Conservation (phyloP, 2,329 filamentous ascomycete genomes). For the Cercospora zeae-maydis region DNA sequence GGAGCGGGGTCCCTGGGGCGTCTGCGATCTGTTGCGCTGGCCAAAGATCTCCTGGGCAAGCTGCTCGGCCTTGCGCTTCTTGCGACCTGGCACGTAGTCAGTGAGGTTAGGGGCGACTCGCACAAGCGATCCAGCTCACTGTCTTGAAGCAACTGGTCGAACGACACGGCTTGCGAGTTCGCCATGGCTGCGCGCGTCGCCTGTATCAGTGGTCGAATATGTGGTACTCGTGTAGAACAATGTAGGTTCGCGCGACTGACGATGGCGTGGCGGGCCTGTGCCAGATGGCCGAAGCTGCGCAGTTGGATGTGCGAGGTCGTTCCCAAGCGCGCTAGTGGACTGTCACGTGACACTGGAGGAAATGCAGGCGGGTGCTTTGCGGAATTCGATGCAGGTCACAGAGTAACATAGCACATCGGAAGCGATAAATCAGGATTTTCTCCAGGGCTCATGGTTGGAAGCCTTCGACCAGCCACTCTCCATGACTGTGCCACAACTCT, state of each 20-base stretch:
- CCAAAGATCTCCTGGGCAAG: slow-evolving; percentile 72
- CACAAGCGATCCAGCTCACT: slow-evolving; percentile 12
- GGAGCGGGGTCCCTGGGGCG: slow-evolving; percentile 45
- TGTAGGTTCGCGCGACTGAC: neutral
- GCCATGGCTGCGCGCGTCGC: slow-evolving; percentile 14
- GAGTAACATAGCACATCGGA: too few relatives aligned
- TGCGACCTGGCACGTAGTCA: slow-evolving; percentile 16
- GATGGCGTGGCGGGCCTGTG: neutral
- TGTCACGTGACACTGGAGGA: neutral
- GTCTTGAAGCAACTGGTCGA: slow-evolving; percentile 25
- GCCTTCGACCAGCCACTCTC: too few relatives aligned
- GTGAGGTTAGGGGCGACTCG: neutral
- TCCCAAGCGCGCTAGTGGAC: neutral
- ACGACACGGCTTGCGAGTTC: slow-evolving; percentile 16
- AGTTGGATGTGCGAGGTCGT: neutral
- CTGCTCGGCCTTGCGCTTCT: slow-evolving; percentile 28
- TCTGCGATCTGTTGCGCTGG: slow-evolving; percentile 56
- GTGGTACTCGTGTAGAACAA: slow-evolving; percentile 2
- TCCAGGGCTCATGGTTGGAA: too few relatives aligned
- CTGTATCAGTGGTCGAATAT: neutral
- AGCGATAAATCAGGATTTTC: too few relatives aligned
- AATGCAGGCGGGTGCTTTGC: neutral
- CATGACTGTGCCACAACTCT: too few relatives aligned
- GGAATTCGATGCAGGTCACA: too few relatives aligned
- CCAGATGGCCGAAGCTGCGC: neutral